Evolutionary conservation across 129 eudicot species (phyloP), one percentile per base, ranked within the genome.

Genomic region (Dittrichia graveolens): DNA sequence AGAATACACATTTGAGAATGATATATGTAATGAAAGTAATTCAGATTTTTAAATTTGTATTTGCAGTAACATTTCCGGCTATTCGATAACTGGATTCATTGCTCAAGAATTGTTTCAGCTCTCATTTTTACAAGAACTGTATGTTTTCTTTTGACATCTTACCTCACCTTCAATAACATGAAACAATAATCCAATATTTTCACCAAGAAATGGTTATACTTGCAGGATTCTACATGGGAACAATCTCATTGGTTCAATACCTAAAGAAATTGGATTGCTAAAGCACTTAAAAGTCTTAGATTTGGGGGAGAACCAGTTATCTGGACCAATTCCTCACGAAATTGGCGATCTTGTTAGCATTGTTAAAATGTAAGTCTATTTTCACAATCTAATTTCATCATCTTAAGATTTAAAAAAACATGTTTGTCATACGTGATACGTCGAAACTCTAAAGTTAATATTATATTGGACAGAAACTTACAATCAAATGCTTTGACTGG

Each of bases 301-400:
- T 86, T 85, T 95, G 76, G 96, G 97, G 45, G 79, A 47, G 60
- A 95, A 95, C 78, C 99, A 86, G 82, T 74, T 95, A 77, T 79
- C 99, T 19, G 99, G 99, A 72, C 85, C 88, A 15, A 95, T 95
- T 64, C 99, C 99, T 56, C 83, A 70, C 46, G 88, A 90, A 77
- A 68, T 95, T 9, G 99, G 97, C 15, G 87, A 85, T 79, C 81
- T 90, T 44, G 65, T 69, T 41, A 84, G 82, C 78, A 40, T 95
- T 42, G 58, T 75, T 56, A 95, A 80, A 75, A 72, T 95, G 99
- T 90, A 71, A 71, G 95, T 81, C 40, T 4, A 50, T 11, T 61
- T 71, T 52, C n/a, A 53, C 35, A 10, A 38, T 10, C 0, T 14
- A 7, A 14, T 44, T 58, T 58, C 15, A 8, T 18, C 8, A 47